Evolutionary conservation across 768 basidiomycete species (phyloP), one percentile per base, ranked within the genome.

Genomic region (Tulasnella sp.): DNA sequence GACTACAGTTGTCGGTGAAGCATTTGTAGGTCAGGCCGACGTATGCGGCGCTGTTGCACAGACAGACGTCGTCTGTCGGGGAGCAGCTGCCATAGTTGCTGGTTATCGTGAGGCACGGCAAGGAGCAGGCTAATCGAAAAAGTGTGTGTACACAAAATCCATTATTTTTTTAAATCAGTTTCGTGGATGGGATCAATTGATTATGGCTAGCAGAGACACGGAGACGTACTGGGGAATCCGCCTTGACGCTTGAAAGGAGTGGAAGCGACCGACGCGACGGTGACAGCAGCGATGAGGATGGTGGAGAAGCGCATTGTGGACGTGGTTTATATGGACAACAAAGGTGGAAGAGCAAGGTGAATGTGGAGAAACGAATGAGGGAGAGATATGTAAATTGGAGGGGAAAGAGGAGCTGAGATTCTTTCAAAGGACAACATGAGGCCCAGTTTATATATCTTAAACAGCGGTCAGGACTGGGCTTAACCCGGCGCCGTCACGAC

Each of bases 231-330:
- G 44, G 41, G 31, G 41, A 49, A 55, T 60, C 8, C 31, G 55
- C 54, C 53, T 42, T 59, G 62, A n/a, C 53, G 60, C 38, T 49
- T 41, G 31, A 49, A 49, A 49, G 77, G 73, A 49, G 71, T 69
- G 54, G 68, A 71, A 48, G 73, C 71, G 64, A 74, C 70, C 24
- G 45, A 38, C 27, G 49, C 53, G 65, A 72, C 69, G 64, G 72
- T 66, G 60, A 73, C 68, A 67, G 76, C 68, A 67, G 73, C 63
- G 58, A 68, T 41, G 60, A 68, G 45, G 60, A 71, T 67, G 63
- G 74, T 43, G 60, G 76, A 69, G 74, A 78, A 77, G 68, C 76
- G 81, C 83, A 85, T 85, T 56, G 49, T 76, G 63, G 57, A 49
- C 57, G 54, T 38, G 22, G 27, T 53, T 38, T n/a, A n/a, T n/a